phyloP scores from a whole-genome alignment of 306 rosid genomes.

The Pterocarpus santalinus region DNA sequence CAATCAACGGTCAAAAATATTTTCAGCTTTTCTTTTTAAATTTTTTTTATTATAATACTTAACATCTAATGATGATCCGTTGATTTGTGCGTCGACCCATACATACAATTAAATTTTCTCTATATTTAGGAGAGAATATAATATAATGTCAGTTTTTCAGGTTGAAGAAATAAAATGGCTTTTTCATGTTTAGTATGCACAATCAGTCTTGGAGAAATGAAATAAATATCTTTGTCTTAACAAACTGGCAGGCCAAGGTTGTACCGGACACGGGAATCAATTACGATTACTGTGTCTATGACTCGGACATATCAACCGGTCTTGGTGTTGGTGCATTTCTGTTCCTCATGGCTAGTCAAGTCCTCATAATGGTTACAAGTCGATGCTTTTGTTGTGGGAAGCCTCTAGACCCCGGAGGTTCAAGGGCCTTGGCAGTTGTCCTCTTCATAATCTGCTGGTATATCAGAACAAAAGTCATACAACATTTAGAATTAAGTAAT shows the following conservation, averaged over 20 bases:
- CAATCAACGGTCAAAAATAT: too few relatives aligned
- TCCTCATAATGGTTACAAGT: slow-evolving; percentile 82
- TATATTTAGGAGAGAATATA: too few relatives aligned
- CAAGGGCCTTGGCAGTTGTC: slow-evolving; percentile 85
- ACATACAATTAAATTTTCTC: too few relatives aligned
- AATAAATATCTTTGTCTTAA: neutral
- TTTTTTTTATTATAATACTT: too few relatives aligned
- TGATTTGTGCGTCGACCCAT: too few relatives aligned
- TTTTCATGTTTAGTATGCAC: neutral
- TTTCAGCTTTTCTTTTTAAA: too few relatives aligned
- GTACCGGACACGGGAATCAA: slow-evolving; percentile 48
- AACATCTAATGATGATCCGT: too few relatives aligned
- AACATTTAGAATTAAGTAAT: too few relatives aligned
- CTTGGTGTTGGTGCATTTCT: slow-evolving; percentile 91
- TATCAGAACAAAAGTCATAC: neutral
- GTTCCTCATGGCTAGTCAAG: slow-evolving; percentile 78
- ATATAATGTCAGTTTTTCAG: neutral
- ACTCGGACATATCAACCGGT: slow-evolving; percentile 85
- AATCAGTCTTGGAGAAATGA: neutral
- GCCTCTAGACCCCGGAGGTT: slow-evolving; percentile 85
- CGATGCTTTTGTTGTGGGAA: slow-evolving; percentile 97
- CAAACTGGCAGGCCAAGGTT: slow-evolving; percentile 66
- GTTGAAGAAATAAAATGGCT: neutral
- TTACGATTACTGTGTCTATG: slow-evolving; percentile 76
- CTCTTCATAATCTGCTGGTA: slow-evolving; percentile 97